Evolutionary conservation across 75 land plant species (phyloP).

Genomic region (Gnetum montanum): DNA sequence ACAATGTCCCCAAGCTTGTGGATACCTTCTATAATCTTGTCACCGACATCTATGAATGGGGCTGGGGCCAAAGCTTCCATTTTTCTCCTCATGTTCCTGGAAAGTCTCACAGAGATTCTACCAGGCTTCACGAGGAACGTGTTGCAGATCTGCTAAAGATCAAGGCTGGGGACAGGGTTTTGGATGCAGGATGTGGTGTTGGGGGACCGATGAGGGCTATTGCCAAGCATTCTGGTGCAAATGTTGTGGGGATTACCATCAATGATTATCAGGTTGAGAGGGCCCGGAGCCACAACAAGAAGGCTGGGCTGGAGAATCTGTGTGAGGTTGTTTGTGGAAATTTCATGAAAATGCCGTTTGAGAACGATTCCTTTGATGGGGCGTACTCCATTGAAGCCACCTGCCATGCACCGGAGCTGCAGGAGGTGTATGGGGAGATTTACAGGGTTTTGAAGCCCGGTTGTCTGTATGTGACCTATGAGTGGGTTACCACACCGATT

Average conservation of each 20-base stretch:
- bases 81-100: conserved; percentile 78
- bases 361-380: conserved; percentile 60
- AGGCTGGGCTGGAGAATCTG: conserved; percentile 66
- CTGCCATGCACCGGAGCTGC: conserved; percentile 86
- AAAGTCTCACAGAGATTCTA: conserved; percentile 66
- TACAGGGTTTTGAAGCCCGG: conserved; percentile 88
- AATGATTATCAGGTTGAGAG: conserved; percentile 89
- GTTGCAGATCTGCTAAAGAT: conserved; percentile 68
- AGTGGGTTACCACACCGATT: conserved; percentile 88
- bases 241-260: conserved; percentile 85
- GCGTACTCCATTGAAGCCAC: conserved; percentile 96
- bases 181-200: conserved; percentile 92
- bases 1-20: conserved; percentile 78
- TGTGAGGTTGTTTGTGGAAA: conserved; percentile 95
- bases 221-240: conserved; percentile 64
- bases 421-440: conserved; percentile 83
- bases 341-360: conserved; percentile 83
- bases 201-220: conserved; percentile 94
- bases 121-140: conserved; percentile 77
- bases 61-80: conserved; percentile 97
- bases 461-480: conserved; percentile 72
- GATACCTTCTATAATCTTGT: conserved; percentile 95
- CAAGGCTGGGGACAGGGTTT: conserved; percentile 41
- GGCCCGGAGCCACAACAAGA: conserved; percentile 73
- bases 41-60: conserved; percentile 98